phyloP scores from a whole-genome alignment of 1,284 basidiomycete genomes.

The Pseudozyma thailandica region DNA sequence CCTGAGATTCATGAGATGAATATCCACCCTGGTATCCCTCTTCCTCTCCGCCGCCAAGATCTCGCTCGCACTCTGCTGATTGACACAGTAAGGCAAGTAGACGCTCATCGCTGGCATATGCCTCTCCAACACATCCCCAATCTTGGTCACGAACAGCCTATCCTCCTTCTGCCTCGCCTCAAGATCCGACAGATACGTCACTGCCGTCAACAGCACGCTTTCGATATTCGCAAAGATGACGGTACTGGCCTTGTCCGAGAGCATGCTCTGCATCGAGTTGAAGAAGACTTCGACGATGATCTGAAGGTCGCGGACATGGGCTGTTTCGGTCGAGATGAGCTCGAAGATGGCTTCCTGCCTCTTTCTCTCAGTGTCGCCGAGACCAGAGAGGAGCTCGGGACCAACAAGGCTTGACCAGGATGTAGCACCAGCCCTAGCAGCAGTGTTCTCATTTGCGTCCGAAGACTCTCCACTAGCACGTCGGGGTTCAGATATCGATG shows the following conservation, averaged over 20 bases:
- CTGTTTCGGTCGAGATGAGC: slow-evolving; percentile 96
- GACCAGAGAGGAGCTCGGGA: slow-evolving; percentile 78
- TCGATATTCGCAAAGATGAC: slow-evolving; percentile 94
- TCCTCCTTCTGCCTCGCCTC: slow-evolving; percentile 90
- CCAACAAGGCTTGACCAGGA: slow-evolving; percentile 93
- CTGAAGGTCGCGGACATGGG: slow-evolving; percentile 97
- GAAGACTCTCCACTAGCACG: slow-evolving; percentile 12
- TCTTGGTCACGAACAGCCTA: slow-evolving; percentile 84
- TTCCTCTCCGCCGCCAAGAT: slow-evolving; percentile 80
- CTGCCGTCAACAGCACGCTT: slow-evolving; percentile 70
- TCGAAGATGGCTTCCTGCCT: slow-evolving; percentile 99
- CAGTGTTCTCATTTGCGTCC: not conserved
- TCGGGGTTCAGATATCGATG: slow-evolving; percentile 18
- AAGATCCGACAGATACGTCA: slow-evolving; percentile 72
- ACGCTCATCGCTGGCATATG: slow-evolving; percentile 81
- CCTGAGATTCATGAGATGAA: slow-evolving; percentile 79
- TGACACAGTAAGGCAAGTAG: slow-evolving; percentile 91
- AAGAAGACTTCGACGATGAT: slow-evolving; percentile 76
- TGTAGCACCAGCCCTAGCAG: slow-evolving; percentile 67
- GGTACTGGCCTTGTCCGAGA: slow-evolving; percentile 81
- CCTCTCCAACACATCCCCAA: slow-evolving; percentile 83
- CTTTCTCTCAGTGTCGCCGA: slow-evolving; percentile 92
- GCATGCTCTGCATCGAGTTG: slow-evolving; percentile 76
- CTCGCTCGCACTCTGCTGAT: slow-evolving; percentile 82
- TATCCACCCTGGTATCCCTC: slow-evolving; percentile 75